A percentile compares a stretch with the other conserved stretches of the same genome.
phyloP scores from a whole-genome alignment of 2,329 filamentous ascomycete genomes.

The Zymoseptoria passerinii region DNA sequence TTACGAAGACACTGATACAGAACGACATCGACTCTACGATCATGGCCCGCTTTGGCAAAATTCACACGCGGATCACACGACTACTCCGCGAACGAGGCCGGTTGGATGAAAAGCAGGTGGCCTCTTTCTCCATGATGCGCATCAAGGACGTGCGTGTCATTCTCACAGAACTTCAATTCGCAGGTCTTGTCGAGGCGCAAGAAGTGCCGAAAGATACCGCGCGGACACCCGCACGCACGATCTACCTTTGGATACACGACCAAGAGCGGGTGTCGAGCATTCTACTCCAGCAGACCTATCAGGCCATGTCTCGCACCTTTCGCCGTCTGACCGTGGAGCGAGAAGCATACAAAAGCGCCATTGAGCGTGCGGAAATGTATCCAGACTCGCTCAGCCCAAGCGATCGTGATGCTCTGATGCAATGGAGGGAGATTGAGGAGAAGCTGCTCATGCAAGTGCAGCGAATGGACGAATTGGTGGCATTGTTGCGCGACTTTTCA shows the following conservation, averaged over 20 bases:
- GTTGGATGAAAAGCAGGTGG: constrained; percentile 86
- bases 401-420: constrained; percentile 62
- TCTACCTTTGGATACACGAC: constrained; percentile 92
- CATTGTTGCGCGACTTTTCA: constrained; percentile 54
- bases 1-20: constrained; percentile 64
- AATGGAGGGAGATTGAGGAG: constrained; percentile 54
- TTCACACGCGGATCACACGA: constrained; percentile 73
- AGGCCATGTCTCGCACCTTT: constrained; percentile 76
- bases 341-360: constrained; percentile 59
- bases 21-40: constrained; percentile 76
- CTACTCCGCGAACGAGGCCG: constrained; percentile 83
- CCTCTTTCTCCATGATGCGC: constrained; percentile 71
- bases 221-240: constrained; percentile 70
- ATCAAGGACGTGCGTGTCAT: constrained; percentile 78
- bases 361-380: constrained; percentile 73
- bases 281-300: constrained; percentile 75
- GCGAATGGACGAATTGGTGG: constrained; percentile 73
- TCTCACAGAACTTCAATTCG: constrained; percentile 76
- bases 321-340: constrained; percentile 74
- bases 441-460: constrained; percentile 71
- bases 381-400: constrained; percentile 67
- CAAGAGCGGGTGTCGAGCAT: constrained; percentile 60
- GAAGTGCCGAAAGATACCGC: constrained; percentile 86
- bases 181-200: constrained; percentile 81
- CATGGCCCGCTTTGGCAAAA: constrained; percentile 63